Conservation (phyloP, 352 stramenopile species). For the Globisporangium sylvaticum region DNA sequence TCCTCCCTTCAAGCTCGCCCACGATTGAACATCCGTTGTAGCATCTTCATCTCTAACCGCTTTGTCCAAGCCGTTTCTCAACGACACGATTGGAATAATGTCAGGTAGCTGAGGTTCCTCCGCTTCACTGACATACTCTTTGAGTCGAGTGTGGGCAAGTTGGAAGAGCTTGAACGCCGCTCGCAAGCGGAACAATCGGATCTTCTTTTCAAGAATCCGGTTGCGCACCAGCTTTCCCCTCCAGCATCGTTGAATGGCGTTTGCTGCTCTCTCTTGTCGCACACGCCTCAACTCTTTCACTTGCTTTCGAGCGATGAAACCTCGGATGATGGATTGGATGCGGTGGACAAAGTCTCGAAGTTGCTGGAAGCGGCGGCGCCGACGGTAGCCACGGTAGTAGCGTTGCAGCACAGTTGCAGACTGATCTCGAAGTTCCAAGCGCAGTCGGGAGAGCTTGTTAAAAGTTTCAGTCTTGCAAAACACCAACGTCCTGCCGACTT, state of each 20-base stretch:
- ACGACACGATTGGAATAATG: background rate
- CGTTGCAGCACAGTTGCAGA: constrained; percentile 41
- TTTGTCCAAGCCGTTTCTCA: background rate
- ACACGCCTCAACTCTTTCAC: constrained; percentile 27
- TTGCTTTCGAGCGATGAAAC: constrained; percentile 35
- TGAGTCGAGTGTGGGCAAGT: constrained; percentile 1
- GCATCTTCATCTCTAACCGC: background rate
- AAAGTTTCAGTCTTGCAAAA: constrained; percentile 63
- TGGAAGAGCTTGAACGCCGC: constrained; percentile 32
- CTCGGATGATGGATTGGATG: constrained; percentile 42
- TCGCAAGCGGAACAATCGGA: constrained; percentile 30
- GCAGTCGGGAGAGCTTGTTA: constrained; percentile 49
- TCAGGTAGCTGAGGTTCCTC: background rate
- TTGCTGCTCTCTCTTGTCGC: constrained; percentile 28
- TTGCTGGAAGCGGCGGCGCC: constrained; percentile 32
- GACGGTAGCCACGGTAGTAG: constrained; percentile 38
- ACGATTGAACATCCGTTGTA: constrained; percentile 1
- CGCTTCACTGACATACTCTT: background rate
- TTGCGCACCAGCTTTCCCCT: constrained; percentile 19
- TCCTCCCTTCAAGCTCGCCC: constrained; percentile 1
- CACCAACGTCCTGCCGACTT: constrained; percentile 58
- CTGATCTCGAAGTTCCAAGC: constrained; percentile 31
- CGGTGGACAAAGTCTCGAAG: constrained; percentile 29
- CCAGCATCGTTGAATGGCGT: constrained; percentile 27
- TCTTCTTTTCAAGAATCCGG: constrained; percentile 19